These are phyloP conservation scores for Eurotiales sp. DNA, from an alignment of 2,329 filamentous ascomycete genomes.

Conservation along the genomic window DNA sequence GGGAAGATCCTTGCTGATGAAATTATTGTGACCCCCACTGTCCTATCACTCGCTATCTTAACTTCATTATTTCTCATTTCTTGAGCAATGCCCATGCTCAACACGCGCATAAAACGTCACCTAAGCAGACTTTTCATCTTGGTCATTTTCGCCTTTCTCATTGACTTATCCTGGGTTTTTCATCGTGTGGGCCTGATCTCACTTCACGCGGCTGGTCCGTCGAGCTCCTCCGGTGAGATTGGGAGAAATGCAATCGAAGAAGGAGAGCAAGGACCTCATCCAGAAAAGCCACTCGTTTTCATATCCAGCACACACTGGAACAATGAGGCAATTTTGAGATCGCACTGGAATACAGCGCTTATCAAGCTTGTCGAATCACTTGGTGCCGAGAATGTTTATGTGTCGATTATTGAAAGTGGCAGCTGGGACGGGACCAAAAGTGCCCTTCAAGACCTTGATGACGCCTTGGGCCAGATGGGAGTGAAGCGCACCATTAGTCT, in stretches of 20 bases:
- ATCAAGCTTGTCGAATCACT: conserved; percentile 54
- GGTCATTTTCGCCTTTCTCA: background rate
- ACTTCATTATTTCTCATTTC: background rate
- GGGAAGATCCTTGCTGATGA: background rate
- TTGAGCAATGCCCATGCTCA: background rate
- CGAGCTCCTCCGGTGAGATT: background rate
- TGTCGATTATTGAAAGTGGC: conserved; percentile 66
- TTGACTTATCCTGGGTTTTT: background rate
- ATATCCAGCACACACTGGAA: conserved; percentile 70
- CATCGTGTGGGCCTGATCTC: background rate
- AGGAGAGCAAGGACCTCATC: background rate
- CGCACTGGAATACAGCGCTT: conserved; percentile 61
- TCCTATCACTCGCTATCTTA: too few relatives aligned
- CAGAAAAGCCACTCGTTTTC: conserved; percentile 49
- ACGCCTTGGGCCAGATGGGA: conserved; percentile 48
- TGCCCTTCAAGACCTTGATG: conserved; percentile 56
- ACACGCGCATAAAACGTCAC: conserved; percentile 4
- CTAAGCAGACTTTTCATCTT: conserved; percentile 1
- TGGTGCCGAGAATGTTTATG: conserved; percentile 62
- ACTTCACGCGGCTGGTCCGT: background rate
- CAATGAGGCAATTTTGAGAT: conserved; percentile 56
- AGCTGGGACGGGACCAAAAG: conserved; percentile 66
- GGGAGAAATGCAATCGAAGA: too few relatives aligned
- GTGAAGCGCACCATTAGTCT: conserved; percentile 56
- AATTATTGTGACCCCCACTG: background rate